Evolutionary conservation across 2,329 filamentous ascomycete genomes (phyloP).

Genomic region (Daldinia eschscholtzii): DNA sequence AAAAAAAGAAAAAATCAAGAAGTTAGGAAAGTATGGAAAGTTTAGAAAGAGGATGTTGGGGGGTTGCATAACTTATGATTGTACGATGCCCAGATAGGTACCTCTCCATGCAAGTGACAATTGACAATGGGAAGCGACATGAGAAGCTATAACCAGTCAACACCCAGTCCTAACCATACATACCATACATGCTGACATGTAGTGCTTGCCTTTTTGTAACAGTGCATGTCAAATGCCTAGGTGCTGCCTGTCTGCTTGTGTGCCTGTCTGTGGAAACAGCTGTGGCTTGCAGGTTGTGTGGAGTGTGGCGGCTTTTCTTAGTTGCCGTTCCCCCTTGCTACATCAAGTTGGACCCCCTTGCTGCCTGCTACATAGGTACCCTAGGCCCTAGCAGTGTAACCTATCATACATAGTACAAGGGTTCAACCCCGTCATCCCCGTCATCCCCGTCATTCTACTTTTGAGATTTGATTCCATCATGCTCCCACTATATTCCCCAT

Average conservation of each 20-base stretch:
- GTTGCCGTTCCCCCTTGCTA: slow-evolving; percentile 20
- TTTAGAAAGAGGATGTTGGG: slow-evolving; percentile 18
- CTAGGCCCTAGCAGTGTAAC: slow-evolving; percentile 27
- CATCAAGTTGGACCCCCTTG: slow-evolving; percentile 23
- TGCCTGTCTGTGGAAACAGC: not conserved
- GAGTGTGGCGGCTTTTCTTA: slow-evolving; percentile 34
- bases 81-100: slow-evolving; percentile 16
- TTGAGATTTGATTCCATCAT: slow-evolving; percentile 6
- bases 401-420: slow-evolving; percentile 12
- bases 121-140: slow-evolving; percentile 12
- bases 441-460: slow-evolving; percentile 16
- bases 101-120: slow-evolving; percentile 30
- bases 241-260: not conserved
- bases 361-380: slow-evolving; percentile 4
- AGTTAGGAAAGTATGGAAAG: not conserved
- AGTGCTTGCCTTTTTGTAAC: not conserved
- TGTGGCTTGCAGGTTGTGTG: slow-evolving; percentile 33
- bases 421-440: slow-evolving; percentile 13
- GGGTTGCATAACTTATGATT: slow-evolving; percentile 19
- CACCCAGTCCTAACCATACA: not conserved
- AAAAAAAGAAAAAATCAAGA: slow-evolving; percentile 17
- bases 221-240: not conserved
- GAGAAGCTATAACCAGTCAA: not conserved
- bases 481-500: slow-evolving; percentile 27
- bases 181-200: not conserved